Conservation (phyloP, 1,284 basidiomycete genomes). For the Microbotryomycetes sp. region DNA sequence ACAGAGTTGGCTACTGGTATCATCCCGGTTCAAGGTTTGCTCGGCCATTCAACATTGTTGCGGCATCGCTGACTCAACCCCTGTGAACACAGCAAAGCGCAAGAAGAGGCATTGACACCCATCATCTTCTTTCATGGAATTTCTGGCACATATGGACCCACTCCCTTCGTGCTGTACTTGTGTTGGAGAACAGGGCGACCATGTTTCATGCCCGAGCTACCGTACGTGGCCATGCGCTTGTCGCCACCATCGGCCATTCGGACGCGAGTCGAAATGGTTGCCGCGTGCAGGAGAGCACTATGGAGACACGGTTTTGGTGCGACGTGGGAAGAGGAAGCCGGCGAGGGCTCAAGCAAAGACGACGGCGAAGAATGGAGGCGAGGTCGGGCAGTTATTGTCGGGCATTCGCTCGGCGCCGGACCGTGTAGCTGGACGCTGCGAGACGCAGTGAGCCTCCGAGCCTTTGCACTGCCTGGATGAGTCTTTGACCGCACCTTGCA, state of each 20-base stretch:
- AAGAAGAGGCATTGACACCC: background rate
- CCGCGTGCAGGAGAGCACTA: conserved; percentile 17
- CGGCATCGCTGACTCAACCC: background rate
- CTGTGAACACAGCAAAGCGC: background rate
- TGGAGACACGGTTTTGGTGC: conserved; percentile 30
- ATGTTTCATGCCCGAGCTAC: conserved; percentile 22
- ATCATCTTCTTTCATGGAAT: conserved; percentile 28
- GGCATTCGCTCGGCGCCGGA: conserved; percentile 19
- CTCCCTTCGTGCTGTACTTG: conserved; percentile 11
- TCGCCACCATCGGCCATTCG: conserved; percentile 15
- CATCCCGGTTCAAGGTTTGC: conserved; percentile 11
- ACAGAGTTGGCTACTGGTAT: conserved; percentile 21
- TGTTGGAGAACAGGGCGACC: conserved; percentile 14
- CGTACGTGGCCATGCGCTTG: conserved; percentile 28
- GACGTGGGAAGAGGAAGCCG: background rate
- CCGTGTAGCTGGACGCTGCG: conserved; percentile 20
- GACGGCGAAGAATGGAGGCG: conserved; percentile 25
- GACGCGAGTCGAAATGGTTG: conserved; percentile 22
- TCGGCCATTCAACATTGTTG: background rate
- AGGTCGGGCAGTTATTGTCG: conserved; percentile 16
- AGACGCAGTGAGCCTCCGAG: conserved; percentile 12
- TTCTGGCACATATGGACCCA: conserved; percentile 12
- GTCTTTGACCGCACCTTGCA: background rate
- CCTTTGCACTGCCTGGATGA: no score
- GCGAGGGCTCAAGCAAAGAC: background rate